Evolutionary conservation across 371 early-diverging fungal genomes (phyloP).

Genomic region (Apophysomyces sp.): DNA sequence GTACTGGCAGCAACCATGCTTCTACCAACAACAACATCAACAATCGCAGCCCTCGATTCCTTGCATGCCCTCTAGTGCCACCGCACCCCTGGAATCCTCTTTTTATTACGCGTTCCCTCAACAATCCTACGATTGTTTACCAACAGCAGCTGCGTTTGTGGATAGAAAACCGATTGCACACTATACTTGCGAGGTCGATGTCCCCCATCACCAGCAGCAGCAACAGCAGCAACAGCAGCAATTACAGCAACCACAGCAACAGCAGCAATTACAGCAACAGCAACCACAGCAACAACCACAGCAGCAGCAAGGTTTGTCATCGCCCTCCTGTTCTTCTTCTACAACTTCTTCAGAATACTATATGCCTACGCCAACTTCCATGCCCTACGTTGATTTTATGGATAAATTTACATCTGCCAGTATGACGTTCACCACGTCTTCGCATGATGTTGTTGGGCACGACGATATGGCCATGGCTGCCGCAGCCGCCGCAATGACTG

Average conservation of each 20-base stretch:
- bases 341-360: neutral
- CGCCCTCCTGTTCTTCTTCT: neutral
- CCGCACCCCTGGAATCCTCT: constrained; percentile 1
- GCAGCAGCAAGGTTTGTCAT: neutral
- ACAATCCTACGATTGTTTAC: constrained; percentile 1
- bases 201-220: neutral
- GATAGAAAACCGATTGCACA: neutral
- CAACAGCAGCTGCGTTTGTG: constrained; percentile 4
- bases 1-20: neutral
- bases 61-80: constrained; percentile 5
- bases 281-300: neutral
- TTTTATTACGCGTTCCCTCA: constrained; percentile 2
- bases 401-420: constrained; percentile 3
- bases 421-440: constrained; percentile 3
- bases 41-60: neutral
- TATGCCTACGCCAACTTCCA: neutral
- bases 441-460: neutral
- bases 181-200: constrained; percentile 2
- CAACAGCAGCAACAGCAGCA: constrained; percentile 6
- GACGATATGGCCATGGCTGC: constrained; percentile 2
- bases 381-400: neutral
- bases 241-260: neutral
- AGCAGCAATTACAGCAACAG: neutral
- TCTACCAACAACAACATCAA: neutral
- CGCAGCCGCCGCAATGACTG: constrained; percentile 1